Percentiles rank a stretch among this genome's conserved stretches.
These are phyloP conservation scores for Lentinula edodes DNA, from an alignment of 768 basidiomycete genomes.

Conservation along the genomic window DNA sequence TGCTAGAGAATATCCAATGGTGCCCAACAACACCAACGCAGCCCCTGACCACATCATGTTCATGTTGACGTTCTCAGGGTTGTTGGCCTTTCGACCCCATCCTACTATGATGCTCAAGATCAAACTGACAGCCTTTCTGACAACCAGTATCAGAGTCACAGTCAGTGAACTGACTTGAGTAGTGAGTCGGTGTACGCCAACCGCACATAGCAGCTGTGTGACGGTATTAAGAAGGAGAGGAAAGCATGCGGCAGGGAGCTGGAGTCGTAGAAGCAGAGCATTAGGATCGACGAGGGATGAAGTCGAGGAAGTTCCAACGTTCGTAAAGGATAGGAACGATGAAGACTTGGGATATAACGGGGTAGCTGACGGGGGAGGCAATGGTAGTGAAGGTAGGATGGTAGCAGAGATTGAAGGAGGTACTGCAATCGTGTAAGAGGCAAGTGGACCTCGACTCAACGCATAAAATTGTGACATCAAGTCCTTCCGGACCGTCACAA, in stretches of 20 bases:
- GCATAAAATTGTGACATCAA: conserved; percentile 40
- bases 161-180: conserved; percentile 68
- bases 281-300: conserved; percentile 12
- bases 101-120: conserved; percentile 62
- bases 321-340: conserved; percentile 13
- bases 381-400: neutral
- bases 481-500: conserved; percentile 52
- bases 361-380: conserved; percentile 9
- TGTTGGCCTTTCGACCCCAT: conserved; percentile 22
- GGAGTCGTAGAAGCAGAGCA: conserved; percentile 19
- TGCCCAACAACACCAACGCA: conserved; percentile 62
- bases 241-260: conserved; percentile 54
- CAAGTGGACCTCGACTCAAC: conserved; percentile 35
- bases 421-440: conserved; percentile 20
- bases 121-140: conserved; percentile 76
- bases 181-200: conserved; percentile 85
- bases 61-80: conserved; percentile 26
- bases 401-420: conserved; percentile 2
- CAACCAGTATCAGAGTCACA: conserved; percentile 75
- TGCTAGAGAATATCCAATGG: conserved; percentile 57
- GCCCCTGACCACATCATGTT: conserved; percentile 67
- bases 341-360: neutral
- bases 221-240: conserved; percentile 71
- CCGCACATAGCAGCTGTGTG: conserved; percentile 80
- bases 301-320: conserved; percentile 18